Conservation (phyloP, 352 stramenopile genomes). For the Phytopythium kandeliae region DNA sequence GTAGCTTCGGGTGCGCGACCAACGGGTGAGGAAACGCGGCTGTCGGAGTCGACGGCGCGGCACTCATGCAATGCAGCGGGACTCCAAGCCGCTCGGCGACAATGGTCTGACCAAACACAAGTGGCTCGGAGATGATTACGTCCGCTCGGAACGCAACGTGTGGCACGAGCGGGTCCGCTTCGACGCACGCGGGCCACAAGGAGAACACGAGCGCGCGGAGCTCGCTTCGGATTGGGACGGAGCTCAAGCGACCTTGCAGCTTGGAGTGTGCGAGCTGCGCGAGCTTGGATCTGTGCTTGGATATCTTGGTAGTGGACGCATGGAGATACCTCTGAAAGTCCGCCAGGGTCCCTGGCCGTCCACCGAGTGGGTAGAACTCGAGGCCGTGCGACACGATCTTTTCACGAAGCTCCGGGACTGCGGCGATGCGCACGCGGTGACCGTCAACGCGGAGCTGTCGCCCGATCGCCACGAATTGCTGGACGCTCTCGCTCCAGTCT, state of each 20-base stretch:
- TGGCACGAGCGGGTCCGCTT: conserved; percentile 32
- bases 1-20: conserved; percentile 23
- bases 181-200: conserved; percentile 50
- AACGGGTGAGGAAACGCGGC: conserved; percentile 56
- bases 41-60: conserved; percentile 43
- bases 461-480: conserved; percentile 75
- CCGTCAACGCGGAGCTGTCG: conserved; percentile 66
- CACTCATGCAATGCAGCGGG: conserved; percentile 63
- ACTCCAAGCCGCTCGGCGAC: conserved; percentile 69
- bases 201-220: conserved; percentile 49
- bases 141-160: conserved; percentile 56
- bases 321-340: conserved; percentile 44
- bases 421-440: conserved; percentile 89
- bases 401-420: conserved; percentile 67
- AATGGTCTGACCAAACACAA: conserved; percentile 51
- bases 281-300: neutral
- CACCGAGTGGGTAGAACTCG: conserved; percentile 67
- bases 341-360: conserved; percentile 32
- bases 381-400: conserved; percentile 53
- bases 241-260: neutral
- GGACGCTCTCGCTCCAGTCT: conserved; percentile 58
- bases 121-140: conserved; percentile 60
- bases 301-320: conserved; percentile 6
- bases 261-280: conserved; percentile 1
- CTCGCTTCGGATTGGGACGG: conserved; percentile 26